Conservation (phyloP, 2,329 filamentous ascomycete genomes). For the Bipolaris oryzae region DNA sequence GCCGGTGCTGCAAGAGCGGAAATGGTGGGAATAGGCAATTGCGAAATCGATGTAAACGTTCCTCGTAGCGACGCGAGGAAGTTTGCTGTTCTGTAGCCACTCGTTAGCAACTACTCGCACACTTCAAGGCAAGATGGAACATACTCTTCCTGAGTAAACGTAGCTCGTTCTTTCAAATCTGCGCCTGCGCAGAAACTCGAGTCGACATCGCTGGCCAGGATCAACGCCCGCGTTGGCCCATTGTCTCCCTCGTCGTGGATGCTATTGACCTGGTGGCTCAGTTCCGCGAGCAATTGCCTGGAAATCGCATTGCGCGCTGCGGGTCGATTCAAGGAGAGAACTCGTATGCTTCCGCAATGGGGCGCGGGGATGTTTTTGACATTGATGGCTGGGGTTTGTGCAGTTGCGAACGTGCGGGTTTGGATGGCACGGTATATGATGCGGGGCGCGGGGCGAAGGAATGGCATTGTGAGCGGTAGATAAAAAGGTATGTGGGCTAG, state of each 20-base stretch:
- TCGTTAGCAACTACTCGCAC: conserved; percentile 15
- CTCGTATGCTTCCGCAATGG: conserved; percentile 80
- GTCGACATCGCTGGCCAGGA: conserved; percentile 85
- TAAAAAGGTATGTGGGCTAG: neutral
- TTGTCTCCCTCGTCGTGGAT: conserved; percentile 66
- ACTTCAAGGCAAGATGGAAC: conserved; percentile 26
- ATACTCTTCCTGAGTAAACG: conserved; percentile 79
- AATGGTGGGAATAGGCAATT: conserved; percentile 87
- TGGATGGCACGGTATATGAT: conserved; percentile 33
- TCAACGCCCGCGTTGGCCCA: conserved; percentile 74
- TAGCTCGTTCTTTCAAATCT: conserved; percentile 85
- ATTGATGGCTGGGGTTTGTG: conserved; percentile 65
- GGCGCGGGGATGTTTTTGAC: conserved; percentile 78
- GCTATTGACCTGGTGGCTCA: conserved; percentile 74
- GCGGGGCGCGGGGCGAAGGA: conserved; percentile 27
- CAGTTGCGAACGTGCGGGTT: conserved; percentile 48
- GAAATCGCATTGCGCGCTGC: conserved; percentile 91
- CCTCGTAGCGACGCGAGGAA: conserved; percentile 79
- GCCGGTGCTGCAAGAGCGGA: conserved; percentile 84
- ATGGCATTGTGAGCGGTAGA: conserved; percentile 28
- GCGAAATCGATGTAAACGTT: conserved; percentile 75
- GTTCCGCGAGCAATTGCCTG: conserved; percentile 71
- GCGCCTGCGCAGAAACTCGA: conserved; percentile 91
- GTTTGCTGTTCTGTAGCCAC: conserved; percentile 67
- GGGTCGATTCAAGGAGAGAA: conserved; percentile 87